Evolutionary conservation across 305 asterid species (phyloP), one percentile per base, ranked within the genome.

Genomic region (Fraxinus angustifolia): DNA sequence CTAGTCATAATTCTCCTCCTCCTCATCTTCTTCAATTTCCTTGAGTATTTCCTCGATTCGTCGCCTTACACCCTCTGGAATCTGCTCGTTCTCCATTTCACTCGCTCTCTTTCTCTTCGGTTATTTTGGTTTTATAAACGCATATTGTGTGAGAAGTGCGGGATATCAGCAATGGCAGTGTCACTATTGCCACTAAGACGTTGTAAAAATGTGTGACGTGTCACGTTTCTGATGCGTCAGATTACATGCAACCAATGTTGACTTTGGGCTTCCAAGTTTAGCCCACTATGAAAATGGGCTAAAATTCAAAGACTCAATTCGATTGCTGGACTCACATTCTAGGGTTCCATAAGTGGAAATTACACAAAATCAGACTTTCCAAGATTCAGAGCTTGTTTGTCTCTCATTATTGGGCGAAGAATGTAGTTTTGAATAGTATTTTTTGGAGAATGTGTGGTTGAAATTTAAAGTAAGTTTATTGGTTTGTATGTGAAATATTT

Each of bases 11-110:
- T 90, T 93, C 73, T 88, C 93, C 48, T 89, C 92, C 26, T 82
- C 89, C 38, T 89, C 97, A 12, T 90, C 97, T 83, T 90, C 95
- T 80, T 94, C 98, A 78, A 93, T 91, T 81, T 91, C 91, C 91
- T 89, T 84, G 33, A 86, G 86, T 77, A 94, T 89, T 77, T 91
- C 92, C 86, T 91, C 92, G 80, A 93, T 91, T 85, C 89, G 97
- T 75, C 85, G 82, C 90, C 96, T 90, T 73, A 92, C 97, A 10
- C 84, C 89, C 87, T 90, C 97, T 3, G 91, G 82, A 80, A 93
- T 80, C 31, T 83, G 73, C n/a, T 87, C 89, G 78, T 84, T 84
- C 35, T 84, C 94, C 94, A 90, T 90, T 80, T 74, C 53, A 73
- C 87, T 72, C 53, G 6, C 73, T 60, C 31, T 50, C 62, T 50